Evolutionary conservation across 768 basidiomycete genomes (phyloP).

Genomic region (Tricholoma furcatifolium): DNA sequence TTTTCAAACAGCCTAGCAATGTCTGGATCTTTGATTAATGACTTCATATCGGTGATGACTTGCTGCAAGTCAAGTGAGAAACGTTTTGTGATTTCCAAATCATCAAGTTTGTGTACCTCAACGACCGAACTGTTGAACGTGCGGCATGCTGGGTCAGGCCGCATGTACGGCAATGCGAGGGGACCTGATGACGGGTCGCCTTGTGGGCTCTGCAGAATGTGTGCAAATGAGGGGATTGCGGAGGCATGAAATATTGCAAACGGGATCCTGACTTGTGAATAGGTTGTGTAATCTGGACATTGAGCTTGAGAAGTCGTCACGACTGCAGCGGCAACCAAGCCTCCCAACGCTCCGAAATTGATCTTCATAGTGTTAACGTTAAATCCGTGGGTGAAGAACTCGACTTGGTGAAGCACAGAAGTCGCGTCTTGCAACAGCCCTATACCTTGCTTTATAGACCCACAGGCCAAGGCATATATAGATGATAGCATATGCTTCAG

Average conservation of each 20-base stretch:
- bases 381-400: slow-evolving; percentile 3
- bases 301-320: slow-evolving; percentile 29
- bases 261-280: slow-evolving; percentile 44
- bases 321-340: slow-evolving; percentile 25
- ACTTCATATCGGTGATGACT: slow-evolving; percentile 74
- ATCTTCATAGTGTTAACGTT: slow-evolving; percentile 16
- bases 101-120: slow-evolving; percentile 47
- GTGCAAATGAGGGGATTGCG: slow-evolving; percentile 3
- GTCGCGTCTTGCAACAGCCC: background rate
- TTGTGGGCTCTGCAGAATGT: slow-evolving; percentile 48
- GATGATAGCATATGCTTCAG: slow-evolving; percentile 18
- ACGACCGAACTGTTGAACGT: slow-evolving; percentile 77
- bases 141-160: slow-evolving; percentile 64
- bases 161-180: slow-evolving; percentile 68
- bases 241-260: background rate
- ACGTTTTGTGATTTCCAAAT: background rate
- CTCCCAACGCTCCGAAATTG: slow-evolving; percentile 18
- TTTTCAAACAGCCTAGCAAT: slow-evolving; percentile 79
- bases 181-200: slow-evolving; percentile 59
- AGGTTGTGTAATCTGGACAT: slow-evolving; percentile 64
- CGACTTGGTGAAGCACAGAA: background rate
- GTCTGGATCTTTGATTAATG: slow-evolving; percentile 72
- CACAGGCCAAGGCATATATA: slow-evolving; percentile 14
- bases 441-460: slow-evolving; percentile 14
- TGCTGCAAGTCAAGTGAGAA: slow-evolving; percentile 38